Conservation (phyloP, 129 eudicot species). For the Solidago caesia region DNA sequence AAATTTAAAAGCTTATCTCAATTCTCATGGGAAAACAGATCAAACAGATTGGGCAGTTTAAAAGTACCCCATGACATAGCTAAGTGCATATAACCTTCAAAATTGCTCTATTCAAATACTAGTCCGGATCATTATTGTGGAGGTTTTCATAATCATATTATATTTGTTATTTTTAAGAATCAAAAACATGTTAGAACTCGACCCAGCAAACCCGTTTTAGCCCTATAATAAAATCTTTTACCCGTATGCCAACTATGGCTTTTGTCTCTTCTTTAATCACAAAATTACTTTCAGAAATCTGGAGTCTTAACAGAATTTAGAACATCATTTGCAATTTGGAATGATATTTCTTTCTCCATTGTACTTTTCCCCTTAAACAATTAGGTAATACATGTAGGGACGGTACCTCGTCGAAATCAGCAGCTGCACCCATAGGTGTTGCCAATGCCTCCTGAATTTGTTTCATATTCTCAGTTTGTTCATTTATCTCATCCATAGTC, state of each 20-base stretch:
- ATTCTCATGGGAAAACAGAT: too few relatives aligned
- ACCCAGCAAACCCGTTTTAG: too few relatives aligned
- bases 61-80: too few relatives aligned
- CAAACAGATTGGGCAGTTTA: too few relatives aligned
- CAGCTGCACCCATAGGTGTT: slow-evolving; percentile 54
- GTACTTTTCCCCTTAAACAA: not conserved
- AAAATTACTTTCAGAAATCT: not conserved
- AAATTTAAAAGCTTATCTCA: too few relatives aligned
- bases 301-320: not conserved
- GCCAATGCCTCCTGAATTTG: slow-evolving; percentile 56
- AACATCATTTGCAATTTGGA: not conserved
- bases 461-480: slow-evolving; percentile 57
- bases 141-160: too few relatives aligned
- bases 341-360: not conserved
- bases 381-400: not conserved
- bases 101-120: not conserved
- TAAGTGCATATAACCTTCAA: too few relatives aligned
- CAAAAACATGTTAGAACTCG: too few relatives aligned
- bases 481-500: slow-evolving; percentile 62
- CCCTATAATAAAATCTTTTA: too few relatives aligned
- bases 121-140: too few relatives aligned
- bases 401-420: slow-evolving; percentile 55
- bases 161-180: too few relatives aligned
- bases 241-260: too few relatives aligned
- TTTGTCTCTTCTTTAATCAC: not conserved